Percentiles rank a stretch among this genome's conserved stretches.
These are phyloP conservation scores for Cutaneotrichosporon mucoides DNA, from an alignment of 1,284 basidiomycete genomes.

Conservation along the genomic window DNA sequence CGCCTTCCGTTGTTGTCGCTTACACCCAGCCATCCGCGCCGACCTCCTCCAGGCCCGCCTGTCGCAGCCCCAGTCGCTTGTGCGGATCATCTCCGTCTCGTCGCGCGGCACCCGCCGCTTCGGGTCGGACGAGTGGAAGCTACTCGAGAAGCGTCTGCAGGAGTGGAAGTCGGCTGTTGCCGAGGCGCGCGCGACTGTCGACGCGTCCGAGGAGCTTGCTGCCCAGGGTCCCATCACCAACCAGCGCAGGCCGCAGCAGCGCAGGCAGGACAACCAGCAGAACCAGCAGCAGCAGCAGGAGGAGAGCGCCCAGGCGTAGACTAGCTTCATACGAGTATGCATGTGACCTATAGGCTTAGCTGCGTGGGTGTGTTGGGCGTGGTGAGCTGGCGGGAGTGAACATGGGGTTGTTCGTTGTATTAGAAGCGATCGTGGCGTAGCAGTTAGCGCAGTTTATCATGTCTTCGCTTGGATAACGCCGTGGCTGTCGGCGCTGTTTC, in stretches of 20 bases:
- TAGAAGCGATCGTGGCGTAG: too few species aligned
- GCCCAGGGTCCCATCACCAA: constrained; percentile 22
- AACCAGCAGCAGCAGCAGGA: constrained; percentile 24
- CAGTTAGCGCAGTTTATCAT: too few species aligned
- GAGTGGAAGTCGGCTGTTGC: constrained; percentile 64
- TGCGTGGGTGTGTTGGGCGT: background rate
- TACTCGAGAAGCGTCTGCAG: constrained; percentile 69
- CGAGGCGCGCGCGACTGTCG: constrained; percentile 41
- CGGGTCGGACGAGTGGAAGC: constrained; percentile 73
- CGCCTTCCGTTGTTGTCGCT: background rate
- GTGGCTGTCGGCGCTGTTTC: too few species aligned
- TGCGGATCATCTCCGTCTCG: constrained; percentile 72
- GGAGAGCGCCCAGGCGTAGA: constrained; percentile 8
- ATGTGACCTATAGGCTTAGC: constrained; percentile 1
- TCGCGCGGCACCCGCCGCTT: constrained; percentile 61
- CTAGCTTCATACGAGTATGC: background rate
- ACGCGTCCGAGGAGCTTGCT: constrained; percentile 38
- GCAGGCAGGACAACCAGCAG: constrained; percentile 14
- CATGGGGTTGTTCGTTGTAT: too few species aligned
- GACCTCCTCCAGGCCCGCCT: constrained; percentile 78
- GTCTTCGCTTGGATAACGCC: too few species aligned
- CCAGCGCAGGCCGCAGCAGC: constrained; percentile 25
- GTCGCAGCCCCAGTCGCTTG: constrained; percentile 70
- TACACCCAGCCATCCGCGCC: constrained; percentile 69
- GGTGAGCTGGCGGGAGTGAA: too few species aligned